Evolutionary conservation across 2,329 filamentous ascomycete genomes (phyloP).

Genomic region (Epichloe gansuensis): DNA sequence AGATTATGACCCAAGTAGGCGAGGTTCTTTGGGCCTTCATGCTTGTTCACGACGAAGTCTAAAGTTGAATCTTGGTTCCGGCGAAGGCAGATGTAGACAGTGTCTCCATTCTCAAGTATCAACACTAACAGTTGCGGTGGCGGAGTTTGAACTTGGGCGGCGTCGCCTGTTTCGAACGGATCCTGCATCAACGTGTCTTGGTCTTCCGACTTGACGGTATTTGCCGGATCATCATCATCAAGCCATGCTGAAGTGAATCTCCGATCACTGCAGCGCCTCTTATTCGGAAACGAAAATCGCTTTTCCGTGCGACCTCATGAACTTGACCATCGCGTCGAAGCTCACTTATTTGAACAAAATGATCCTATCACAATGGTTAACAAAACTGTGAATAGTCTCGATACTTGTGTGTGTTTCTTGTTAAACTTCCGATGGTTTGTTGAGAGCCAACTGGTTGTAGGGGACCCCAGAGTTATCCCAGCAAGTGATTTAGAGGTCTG

Average conservation of each 20-base stretch:
- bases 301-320: conserved; percentile 63
- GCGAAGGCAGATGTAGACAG: conserved; percentile 64
- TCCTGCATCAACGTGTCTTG: conserved; percentile 26
- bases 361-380: conserved; percentile 39
- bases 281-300: conserved; percentile 69
- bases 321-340: conserved; percentile 57
- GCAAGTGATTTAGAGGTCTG: neutral
- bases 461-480: neutral
- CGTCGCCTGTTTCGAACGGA: conserved; percentile 8
- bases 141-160: conserved; percentile 19
- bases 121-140: conserved; percentile 76
- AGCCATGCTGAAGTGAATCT: conserved; percentile 28
- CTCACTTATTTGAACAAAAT: conserved; percentile 71
- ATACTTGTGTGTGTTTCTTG: neutral
- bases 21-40: conserved; percentile 45
- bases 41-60: conserved; percentile 49
- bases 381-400: neutral
- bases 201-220: conserved; percentile 27
- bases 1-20: conserved; percentile 53
- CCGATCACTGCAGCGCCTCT: conserved; percentile 69
- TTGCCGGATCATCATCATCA: conserved; percentile 18
- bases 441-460: neutral
- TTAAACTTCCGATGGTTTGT: neutral
- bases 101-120: conserved; percentile 58
- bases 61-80: conserved; percentile 29